phyloP scores from a whole-genome alignment of 2,329 filamentous ascomycete genomes.

The Epicoccum nigrum region DNA sequence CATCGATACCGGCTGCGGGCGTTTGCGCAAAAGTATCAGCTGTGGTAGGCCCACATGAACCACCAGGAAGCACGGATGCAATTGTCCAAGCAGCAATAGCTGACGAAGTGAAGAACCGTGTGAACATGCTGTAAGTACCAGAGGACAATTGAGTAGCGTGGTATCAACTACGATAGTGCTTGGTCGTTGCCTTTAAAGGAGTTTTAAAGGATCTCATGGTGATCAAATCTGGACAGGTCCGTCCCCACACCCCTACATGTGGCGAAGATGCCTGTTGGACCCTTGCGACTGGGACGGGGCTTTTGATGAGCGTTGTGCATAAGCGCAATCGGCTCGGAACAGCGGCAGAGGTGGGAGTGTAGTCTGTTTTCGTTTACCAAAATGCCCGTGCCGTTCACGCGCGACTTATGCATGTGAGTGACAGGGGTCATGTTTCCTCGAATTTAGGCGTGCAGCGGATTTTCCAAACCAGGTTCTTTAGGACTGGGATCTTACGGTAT shows the following conservation, averaged over 20 bases:
- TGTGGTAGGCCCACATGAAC: slow-evolving; percentile 14
- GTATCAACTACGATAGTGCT: not conserved
- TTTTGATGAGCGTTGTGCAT: not conserved
- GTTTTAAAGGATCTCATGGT: slow-evolving; percentile 1
- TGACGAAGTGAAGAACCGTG: slow-evolving; percentile 13
- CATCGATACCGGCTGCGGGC: slow-evolving; percentile 22
- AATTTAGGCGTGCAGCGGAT: not conserved
- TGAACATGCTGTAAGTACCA: slow-evolving; percentile 17
- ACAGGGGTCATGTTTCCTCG: not conserved
- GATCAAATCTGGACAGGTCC: not conserved
- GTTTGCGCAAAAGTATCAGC: slow-evolving; percentile 16
- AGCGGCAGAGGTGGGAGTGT: not conserved
- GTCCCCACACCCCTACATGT: not conserved
- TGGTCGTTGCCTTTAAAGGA: too few relatives aligned
- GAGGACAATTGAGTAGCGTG: not conserved
- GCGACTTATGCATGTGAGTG: slow-evolving; percentile 7
- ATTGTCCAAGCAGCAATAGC: slow-evolving; percentile 14
- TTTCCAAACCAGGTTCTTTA: not conserved
- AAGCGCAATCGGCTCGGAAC: not conserved
- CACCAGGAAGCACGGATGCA: slow-evolving; percentile 14
- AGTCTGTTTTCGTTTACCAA: not conserved
- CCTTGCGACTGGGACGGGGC: not conserved
- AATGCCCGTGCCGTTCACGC: not conserved
- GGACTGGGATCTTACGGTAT: too few relatives aligned
- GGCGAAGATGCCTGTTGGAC: not conserved